These are phyloP conservation scores for Fusarium robinianum DNA, from an alignment of 2,329 filamentous ascomycete genomes.

Conservation along the genomic window DNA sequence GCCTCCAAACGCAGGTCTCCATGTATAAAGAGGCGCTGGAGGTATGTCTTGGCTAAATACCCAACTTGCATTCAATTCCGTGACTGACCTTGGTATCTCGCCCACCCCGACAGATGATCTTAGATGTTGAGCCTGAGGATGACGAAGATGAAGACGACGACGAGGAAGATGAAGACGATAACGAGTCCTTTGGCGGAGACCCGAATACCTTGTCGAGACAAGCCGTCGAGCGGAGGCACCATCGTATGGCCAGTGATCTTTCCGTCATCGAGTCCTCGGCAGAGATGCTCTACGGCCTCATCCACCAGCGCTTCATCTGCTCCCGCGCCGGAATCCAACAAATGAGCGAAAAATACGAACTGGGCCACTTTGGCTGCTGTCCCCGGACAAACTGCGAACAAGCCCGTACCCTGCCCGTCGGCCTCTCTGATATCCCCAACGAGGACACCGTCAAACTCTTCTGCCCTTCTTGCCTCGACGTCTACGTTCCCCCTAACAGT, in stretches of 20 bases:
- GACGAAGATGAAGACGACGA: slow-evolving; percentile 86
- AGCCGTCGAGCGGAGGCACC: slow-evolving; percentile 72
- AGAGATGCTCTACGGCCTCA: slow-evolving; percentile 97
- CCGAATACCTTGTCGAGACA: slow-evolving; percentile 56
- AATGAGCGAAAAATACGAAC: slow-evolving; percentile 99
- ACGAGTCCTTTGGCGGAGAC: slow-evolving; percentile 66
- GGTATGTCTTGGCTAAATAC: slow-evolving; percentile 51
- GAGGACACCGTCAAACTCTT: slow-evolving; percentile 98
- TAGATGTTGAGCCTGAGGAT: slow-evolving; percentile 96
- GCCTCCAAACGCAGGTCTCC: slow-evolving; percentile 89
- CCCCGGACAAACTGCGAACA: slow-evolving; percentile 93
- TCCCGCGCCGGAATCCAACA: slow-evolving; percentile 95
- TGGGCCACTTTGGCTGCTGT: slow-evolving; percentile 93
- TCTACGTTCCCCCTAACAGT: slow-evolving; percentile 96
- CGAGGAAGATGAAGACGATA: slow-evolving; percentile 75
- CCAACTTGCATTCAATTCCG: not conserved
- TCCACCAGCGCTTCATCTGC: slow-evolving; percentile 98
- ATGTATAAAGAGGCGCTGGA: slow-evolving; percentile 99
- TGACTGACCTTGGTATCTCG: slow-evolving; percentile 12
- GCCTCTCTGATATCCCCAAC: slow-evolving; percentile 90
- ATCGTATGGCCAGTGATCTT: slow-evolving; percentile 87
- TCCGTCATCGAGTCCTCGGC: slow-evolving; percentile 96
- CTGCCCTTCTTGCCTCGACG: slow-evolving; percentile 93
- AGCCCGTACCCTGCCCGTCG: slow-evolving; percentile 88
- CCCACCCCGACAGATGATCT: slow-evolving; percentile 73